phyloP scores from a whole-genome alignment of 2,329 filamentous ascomycete species.

The Neonectria hederae region DNA sequence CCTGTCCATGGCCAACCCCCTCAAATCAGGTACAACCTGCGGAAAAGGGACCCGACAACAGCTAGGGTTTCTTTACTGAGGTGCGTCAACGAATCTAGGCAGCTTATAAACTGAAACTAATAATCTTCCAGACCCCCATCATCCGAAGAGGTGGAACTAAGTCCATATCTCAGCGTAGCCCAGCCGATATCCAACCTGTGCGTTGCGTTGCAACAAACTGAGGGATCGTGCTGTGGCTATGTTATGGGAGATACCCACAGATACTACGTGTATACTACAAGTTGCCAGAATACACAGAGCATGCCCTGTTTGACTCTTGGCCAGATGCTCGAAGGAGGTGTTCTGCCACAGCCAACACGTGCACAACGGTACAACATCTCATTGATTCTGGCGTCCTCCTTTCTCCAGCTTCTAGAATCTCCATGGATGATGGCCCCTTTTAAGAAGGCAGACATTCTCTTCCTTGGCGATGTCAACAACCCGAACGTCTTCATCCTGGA shows the following conservation, averaged over 20 bases:
- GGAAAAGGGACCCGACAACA: background rate
- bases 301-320: constrained; percentile 7
- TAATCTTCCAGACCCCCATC: background rate
- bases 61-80: background rate
- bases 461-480: background rate
- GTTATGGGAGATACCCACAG: background rate
- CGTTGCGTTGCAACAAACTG: background rate
- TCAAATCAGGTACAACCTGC: too few species aligned
- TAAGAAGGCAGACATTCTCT: constrained; percentile 33
- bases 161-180: background rate
- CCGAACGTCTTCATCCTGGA: background rate
- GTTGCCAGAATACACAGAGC: background rate
- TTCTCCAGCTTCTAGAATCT: constrained; percentile 39
- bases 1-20: too few species aligned
- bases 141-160: background rate
- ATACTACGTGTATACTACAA: constrained; percentile 8
- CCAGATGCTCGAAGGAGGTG: constrained; percentile 7
- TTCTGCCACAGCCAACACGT: constrained; percentile 21
- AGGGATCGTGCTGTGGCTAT: background rate
- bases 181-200: background rate
- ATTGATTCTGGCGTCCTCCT: constrained; percentile 39
- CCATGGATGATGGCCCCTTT: constrained; percentile 35
- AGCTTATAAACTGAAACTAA: background rate
- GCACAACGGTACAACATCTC: constrained; percentile 36
- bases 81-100: background rate